Evolutionary conservation across 2,329 filamentous ascomycete species (phyloP).

Genomic region (Ambrosiella cleistominuta): DNA sequence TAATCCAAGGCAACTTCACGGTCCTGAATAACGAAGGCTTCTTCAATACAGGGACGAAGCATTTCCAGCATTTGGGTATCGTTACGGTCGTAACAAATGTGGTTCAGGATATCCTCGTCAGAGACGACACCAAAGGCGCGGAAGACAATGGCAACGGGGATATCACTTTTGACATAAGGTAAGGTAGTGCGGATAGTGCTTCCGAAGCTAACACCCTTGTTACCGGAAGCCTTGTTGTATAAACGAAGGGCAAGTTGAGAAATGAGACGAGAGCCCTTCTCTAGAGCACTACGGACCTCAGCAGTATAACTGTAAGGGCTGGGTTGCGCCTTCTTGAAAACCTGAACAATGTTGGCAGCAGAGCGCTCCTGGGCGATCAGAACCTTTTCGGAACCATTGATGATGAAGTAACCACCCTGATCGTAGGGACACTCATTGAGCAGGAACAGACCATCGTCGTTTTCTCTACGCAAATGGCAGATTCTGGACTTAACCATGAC

Average conservation of each 20-base stretch:
- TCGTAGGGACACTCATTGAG: conserved; percentile 97
- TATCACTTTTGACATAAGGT: conserved; percentile 83
- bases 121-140: conserved; percentile 88
- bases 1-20: conserved; percentile 86
- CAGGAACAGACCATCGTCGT: conserved; percentile 71
- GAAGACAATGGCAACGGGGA: conserved; percentile 91
- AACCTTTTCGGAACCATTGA: conserved; percentile 98
- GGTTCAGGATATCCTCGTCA: conserved; percentile 93
- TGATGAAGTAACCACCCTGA: conserved; percentile 96
- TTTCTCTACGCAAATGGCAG: conserved; percentile 70
- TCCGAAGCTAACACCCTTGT: conserved; percentile 57
- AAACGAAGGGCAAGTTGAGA: conserved; percentile 85
- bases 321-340: conserved; percentile 94
- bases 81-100: conserved; percentile 89
- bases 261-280: conserved; percentile 88
- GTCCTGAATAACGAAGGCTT: conserved; percentile 91
- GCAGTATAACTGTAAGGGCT: conserved; percentile 84
- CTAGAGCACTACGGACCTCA: conserved; percentile 88
- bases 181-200: conserved; percentile 80
- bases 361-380: conserved; percentile 94
- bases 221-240: conserved; percentile 64
- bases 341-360: conserved; percentile 95
- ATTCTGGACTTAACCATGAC: conserved; percentile 98
- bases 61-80: conserved; percentile 97
- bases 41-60: conserved; percentile 90